Evolutionary conservation across 2,329 filamentous ascomycete species (phyloP).

Genomic region (Colletotrichum acutatum): DNA sequence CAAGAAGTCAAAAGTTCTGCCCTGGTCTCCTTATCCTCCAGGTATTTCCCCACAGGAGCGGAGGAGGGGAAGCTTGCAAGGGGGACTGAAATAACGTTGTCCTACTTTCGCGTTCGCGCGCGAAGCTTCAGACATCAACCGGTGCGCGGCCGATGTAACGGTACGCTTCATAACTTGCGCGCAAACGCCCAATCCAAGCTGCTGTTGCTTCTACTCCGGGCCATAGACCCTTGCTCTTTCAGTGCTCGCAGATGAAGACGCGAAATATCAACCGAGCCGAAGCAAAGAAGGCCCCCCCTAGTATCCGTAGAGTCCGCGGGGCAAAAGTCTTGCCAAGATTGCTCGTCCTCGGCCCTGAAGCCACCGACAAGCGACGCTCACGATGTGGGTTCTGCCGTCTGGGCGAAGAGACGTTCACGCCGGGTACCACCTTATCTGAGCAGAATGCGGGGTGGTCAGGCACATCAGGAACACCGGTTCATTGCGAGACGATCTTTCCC

Average conservation of each 20-base stretch:
- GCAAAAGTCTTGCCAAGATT: neutral
- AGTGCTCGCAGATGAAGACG: neutral
- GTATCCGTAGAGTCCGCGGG: neutral
- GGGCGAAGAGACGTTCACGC: neutral
- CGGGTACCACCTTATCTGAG: neutral
- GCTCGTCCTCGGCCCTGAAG: slow-evolving; percentile 25
- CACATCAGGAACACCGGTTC: neutral
- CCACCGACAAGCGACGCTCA: slow-evolving; percentile 29
- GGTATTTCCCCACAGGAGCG: slow-evolving; percentile 10
- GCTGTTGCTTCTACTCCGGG: neutral
- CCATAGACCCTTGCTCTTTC: neutral
- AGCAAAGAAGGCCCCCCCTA: neutral
- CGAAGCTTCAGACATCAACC: slow-evolving; percentile 12
- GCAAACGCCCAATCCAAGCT: slow-evolving; percentile 9
- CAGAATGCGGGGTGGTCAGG: slow-evolving; percentile 5
- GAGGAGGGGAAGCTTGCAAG: neutral
- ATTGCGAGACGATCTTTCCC: neutral
- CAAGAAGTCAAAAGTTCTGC: neutral
- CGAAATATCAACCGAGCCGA: slow-evolving; percentile 19
- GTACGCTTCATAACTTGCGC: neutral
- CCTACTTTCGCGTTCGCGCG: neutral
- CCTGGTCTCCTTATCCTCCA: neutral
- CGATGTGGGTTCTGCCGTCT: slow-evolving; percentile 11
- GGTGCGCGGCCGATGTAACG: slow-evolving; percentile 28
- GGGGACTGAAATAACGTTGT: neutral